Evolutionary conservation across 345 rosid species (phyloP).

Genomic region (Pugionium cornutum): DNA sequence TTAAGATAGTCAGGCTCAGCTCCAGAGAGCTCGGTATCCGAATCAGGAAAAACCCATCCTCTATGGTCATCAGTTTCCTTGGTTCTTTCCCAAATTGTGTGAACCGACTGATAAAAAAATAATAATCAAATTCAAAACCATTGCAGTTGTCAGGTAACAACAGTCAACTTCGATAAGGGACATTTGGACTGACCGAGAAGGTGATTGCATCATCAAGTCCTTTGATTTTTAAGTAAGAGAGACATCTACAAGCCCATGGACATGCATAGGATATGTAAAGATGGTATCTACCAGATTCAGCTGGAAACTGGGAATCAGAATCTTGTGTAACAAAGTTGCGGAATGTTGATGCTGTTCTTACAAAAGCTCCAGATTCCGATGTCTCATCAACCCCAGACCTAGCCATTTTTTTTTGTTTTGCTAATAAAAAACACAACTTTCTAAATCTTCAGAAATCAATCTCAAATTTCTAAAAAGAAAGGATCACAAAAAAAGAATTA

Average conservation of each 20-base stretch:
- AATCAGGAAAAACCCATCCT: conserved; percentile 87
- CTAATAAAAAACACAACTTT: neutral
- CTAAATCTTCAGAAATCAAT: neutral
- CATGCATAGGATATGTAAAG: conserved; percentile 91
- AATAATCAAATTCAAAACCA: neutral
- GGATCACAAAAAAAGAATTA: too few relatives aligned
- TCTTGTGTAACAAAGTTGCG: conserved; percentile 64
- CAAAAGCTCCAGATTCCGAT: conserved; percentile 75
- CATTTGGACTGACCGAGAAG: conserved; percentile 60
- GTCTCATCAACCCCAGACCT: conserved; percentile 76
- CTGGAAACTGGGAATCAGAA: conserved; percentile 60
- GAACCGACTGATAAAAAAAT: conserved; percentile 55
- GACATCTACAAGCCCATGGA: conserved; percentile 95
- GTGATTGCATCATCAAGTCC: conserved; percentile 75
- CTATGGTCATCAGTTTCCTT: conserved; percentile 82
- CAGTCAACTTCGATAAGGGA: neutral
- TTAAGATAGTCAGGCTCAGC: conserved; percentile 74
- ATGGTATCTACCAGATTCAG: conserved; percentile 89
- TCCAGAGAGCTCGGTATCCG: conserved; percentile 65
- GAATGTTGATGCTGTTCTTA: conserved; percentile 79
- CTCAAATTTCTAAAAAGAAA: neutral
- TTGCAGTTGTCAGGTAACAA: neutral
- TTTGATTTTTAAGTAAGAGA: conserved; percentile 76
- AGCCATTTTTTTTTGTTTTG: conserved; percentile 49
- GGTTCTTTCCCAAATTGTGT: conserved; percentile 81